phyloP scores from a whole-genome alignment of 176 grass and related monocot species.

The Dendrocalamus sinicus region DNA sequence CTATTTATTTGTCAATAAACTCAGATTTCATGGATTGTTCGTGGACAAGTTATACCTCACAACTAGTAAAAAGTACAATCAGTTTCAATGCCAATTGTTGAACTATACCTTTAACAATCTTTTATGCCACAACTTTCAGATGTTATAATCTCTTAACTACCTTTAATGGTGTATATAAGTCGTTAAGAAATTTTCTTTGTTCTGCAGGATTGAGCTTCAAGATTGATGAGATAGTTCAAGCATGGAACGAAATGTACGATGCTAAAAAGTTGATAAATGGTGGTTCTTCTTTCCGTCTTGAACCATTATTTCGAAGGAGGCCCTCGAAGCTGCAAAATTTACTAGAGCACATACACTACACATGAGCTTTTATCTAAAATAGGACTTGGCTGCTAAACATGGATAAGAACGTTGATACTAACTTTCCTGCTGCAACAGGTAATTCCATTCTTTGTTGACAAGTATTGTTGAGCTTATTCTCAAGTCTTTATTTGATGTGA shows the following conservation, averaged over 20 bases:
- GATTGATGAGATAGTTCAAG: constrained; percentile 81
- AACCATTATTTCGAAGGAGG: constrained; percentile 68
- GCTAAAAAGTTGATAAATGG: constrained; percentile 68
- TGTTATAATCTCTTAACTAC: not conserved
- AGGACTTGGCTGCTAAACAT: constrained; percentile 36
- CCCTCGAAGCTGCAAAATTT: constrained; percentile 68
- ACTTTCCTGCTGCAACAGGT: constrained; percentile 47
- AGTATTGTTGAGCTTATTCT: not conserved
- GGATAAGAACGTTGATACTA: constrained; percentile 34
- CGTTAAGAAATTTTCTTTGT: constrained; percentile 17
- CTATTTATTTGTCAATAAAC: not conserved
- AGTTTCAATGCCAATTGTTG: not conserved
- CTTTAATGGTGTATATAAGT: not conserved
- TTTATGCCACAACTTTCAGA: not conserved
- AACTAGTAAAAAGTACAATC: not conserved
- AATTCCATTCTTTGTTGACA: constrained; percentile 32
- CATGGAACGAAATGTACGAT: constrained; percentile 85
- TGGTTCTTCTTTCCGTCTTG: constrained; percentile 61
- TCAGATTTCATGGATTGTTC: not conserved
- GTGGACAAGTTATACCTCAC: not conserved
- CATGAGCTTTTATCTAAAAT: constrained; percentile 37
- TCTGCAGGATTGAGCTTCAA: constrained; percentile 76
- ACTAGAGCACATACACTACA: constrained; percentile 60
- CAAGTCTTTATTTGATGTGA: constrained; percentile 15
- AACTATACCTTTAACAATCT: not conserved